These are phyloP conservation scores for Leucocoprinus birnbaumii DNA, from an alignment of 768 basidiomycete genomes.

Conservation along the genomic window DNA sequence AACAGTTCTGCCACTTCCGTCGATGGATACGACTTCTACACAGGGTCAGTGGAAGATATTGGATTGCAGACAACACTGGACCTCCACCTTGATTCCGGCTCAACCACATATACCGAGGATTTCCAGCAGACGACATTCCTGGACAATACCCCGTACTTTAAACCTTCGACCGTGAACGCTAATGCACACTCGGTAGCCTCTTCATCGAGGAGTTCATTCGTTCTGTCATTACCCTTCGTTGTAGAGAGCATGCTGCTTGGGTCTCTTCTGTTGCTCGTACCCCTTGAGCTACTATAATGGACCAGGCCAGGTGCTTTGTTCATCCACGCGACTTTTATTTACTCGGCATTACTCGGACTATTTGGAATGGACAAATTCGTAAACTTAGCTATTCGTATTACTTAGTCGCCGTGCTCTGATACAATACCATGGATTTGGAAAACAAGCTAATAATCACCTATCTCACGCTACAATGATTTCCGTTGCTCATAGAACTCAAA, in stretches of 20 bases:
- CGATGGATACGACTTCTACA: slow-evolving; percentile 36
- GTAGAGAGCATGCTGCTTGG: neutral
- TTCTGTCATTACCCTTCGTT: neutral
- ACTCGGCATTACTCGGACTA: neutral
- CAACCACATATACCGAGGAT: slow-evolving; percentile 23
- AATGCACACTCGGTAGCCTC: slow-evolving; percentile 15
- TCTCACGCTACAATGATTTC: too few relatives aligned
- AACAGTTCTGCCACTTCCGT: slow-evolving; percentile 25
- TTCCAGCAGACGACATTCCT: slow-evolving; percentile 25
- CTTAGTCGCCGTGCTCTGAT: neutral
- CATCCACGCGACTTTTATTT: neutral
- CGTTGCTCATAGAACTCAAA: too few relatives aligned
- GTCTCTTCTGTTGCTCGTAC: neutral
- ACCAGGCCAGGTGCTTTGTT: neutral
- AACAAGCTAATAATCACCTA: too few relatives aligned
- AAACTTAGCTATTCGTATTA: neutral
- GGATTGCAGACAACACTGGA: slow-evolving; percentile 28
- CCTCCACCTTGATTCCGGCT: slow-evolving; percentile 20
- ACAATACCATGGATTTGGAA: too few relatives aligned
- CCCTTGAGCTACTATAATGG: neutral
- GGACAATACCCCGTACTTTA: slow-evolving; percentile 25
- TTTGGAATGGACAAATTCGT: neutral
- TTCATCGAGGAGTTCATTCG: slow-evolving; percentile 7
- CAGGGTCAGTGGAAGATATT: slow-evolving; percentile 19
- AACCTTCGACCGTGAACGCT: slow-evolving; percentile 20